Base-by-base conservation (phyloP, 345 rosid species). In the Citrus cavaleriei region DNA sequence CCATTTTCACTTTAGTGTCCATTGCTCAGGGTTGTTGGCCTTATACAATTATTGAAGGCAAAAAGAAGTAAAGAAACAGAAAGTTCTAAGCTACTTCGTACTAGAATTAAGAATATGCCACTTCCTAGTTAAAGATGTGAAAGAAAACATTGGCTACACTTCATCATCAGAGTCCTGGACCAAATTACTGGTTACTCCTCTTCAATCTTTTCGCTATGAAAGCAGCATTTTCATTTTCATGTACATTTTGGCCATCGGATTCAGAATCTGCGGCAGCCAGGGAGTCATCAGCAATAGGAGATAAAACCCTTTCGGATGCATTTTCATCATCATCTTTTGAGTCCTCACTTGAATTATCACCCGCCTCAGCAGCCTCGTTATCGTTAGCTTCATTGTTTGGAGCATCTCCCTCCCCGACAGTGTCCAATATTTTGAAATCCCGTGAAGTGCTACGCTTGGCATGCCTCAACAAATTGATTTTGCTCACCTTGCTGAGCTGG, bases 361-460 rank as follows among this genome's bases (percentile, higher is more conserved):
- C 89, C 9, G 70, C 81, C 3, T 21, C 70, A 34, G 79, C 79
- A 63, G 66, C 68, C 22, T 70, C 38, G 37, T 63, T 78, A 40
- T 82, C 72, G 21, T 0, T 46, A 46, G 51, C 42, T 55, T 75
- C 84, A 65, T 83, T 54, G 80, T 84, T 71, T 73, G 82, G 74
- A 65, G 80, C 82, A 67, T 85, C 85, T 64, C 83, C 85, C 35
- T 66, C 91, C 38, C 63, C 46, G 8, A 27, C 65, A n/a, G 78
- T 69, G 68, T 84, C 95, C 83, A 91, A 74, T 74, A 93, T 93
- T 81, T 81, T 93, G 84, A 93, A 93, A 77, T 94, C 98, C 70
- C 97, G 78, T 28, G 95, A 82, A 5, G 90, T 94, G 87, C 98
- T 94, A 61, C 97, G 92, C 87, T 94, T 94, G 71, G 95, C 98